A percentile compares a stretch with the other conserved stretches of the same genome.
Conservation (phyloP, 2,329 filamentous ascomycete species). For the Fusarium nygamai region DNA sequence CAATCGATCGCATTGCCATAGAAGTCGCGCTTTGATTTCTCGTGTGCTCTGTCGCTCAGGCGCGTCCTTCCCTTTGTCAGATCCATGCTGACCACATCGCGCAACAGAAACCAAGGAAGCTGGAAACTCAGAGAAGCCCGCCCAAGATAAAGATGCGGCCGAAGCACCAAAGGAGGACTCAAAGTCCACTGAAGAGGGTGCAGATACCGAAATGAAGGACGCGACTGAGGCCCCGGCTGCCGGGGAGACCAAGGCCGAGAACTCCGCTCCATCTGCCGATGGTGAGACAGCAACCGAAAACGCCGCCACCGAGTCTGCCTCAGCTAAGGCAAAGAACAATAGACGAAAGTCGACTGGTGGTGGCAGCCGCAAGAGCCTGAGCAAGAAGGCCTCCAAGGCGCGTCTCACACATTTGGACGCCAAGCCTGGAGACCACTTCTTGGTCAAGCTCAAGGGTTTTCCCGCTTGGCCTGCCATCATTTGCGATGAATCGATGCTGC, state of each 20-base stretch:
- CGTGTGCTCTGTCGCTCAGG: constrained; percentile 24
- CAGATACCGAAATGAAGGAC: constrained; percentile 65
- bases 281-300: constrained; percentile 41
- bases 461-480: constrained; percentile 95
- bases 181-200: constrained; percentile 41
- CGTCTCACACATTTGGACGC: constrained; percentile 79
- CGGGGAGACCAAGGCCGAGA: constrained; percentile 45
- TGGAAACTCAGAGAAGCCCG: constrained; percentile 45
- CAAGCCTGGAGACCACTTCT: constrained; percentile 89
- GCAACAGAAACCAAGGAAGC: constrained; percentile 43
- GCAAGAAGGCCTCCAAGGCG: constrained; percentile 83
- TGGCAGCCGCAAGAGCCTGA: constrained; percentile 81
- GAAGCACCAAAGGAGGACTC: constrained; percentile 42
- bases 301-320: constrained; percentile 43
- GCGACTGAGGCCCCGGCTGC: constrained; percentile 44
- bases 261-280: constrained; percentile 39
- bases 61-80: constrained; percentile 36
- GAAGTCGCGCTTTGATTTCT: constrained; percentile 12
- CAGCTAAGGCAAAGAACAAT: constrained; percentile 56
- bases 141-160: constrained; percentile 42
- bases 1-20: constrained; percentile 6
- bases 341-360: constrained; percentile 80
- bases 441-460: constrained; percentile 93
- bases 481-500: constrained; percentile 94
- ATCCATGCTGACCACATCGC: constrained; percentile 43